A percentile compares a stretch with the other conserved stretches of the same genome.
These are phyloP conservation scores for Eucalyptus sp. DNA, from an alignment of 345 rosid species.

Conservation along the genomic window DNA sequence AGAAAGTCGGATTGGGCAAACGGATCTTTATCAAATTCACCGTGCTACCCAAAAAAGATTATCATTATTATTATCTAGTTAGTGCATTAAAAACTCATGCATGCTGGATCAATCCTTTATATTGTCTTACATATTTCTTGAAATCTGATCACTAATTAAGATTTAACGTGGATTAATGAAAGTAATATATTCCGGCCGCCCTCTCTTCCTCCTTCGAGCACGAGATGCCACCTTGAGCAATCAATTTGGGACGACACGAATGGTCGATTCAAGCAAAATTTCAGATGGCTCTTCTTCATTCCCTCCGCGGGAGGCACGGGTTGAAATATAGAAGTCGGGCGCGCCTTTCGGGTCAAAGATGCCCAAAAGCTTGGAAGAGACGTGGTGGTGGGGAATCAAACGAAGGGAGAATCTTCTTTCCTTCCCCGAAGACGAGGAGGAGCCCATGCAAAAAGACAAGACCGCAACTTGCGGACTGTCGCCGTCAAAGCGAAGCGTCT, in stretches of 20 bases:
- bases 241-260: neutral
- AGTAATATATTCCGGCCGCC: neutral
- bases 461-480: neutral
- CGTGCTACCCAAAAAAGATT: neutral
- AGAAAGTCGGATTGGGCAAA: neutral
- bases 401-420: neutral
- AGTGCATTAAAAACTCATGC: accelerated
- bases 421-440: neutral
- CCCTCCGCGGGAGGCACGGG: neutral
- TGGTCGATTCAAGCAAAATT: neutral
- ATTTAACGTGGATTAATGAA: neutral
- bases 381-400: neutral
- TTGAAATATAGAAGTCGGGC: too few relatives aligned
- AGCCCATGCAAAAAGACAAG: neutral
- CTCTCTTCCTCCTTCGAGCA: slow-evolving; percentile 22
- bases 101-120: neutral
- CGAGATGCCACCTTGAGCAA: slow-evolving; percentile 5
- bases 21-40: neutral
- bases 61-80: too few relatives aligned
- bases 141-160: neutral
- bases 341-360: neutral
- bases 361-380: too few relatives aligned
- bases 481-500: neutral
- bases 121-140: neutral
- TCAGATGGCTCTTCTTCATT: neutral